phyloP scores from a whole-genome alignment of 2,329 filamentous ascomycete genomes.

The Aspergillus thermomutatus region DNA sequence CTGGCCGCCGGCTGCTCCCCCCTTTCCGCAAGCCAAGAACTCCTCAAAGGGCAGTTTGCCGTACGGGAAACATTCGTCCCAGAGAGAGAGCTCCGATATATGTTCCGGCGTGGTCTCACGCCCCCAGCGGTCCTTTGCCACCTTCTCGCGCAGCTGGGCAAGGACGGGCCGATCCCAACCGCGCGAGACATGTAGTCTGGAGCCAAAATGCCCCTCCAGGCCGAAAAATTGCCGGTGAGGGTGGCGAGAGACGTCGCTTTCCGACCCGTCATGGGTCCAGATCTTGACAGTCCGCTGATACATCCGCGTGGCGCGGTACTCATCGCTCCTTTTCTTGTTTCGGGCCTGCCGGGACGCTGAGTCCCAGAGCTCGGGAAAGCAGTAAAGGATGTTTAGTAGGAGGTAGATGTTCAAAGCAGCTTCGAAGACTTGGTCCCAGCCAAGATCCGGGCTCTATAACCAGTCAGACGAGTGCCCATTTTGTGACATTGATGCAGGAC shows the following conservation, averaged over 20 bases:
- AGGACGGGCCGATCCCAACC: too few relatives aligned
- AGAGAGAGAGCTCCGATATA: too few relatives aligned
- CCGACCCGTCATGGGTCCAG: neutral
- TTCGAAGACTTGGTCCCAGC: conserved; percentile 14
- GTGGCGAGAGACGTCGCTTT: neutral
- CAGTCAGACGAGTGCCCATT: too few relatives aligned
- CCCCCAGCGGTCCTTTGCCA: too few relatives aligned
- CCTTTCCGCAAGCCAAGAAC: too few relatives aligned
- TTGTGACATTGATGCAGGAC: too few relatives aligned
- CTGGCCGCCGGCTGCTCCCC: neutral
- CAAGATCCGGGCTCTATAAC: conserved; percentile 1
- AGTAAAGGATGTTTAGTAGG: conserved; percentile 42
- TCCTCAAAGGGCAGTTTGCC: too few relatives aligned
- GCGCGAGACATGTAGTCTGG: neutral
- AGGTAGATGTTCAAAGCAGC: conserved; percentile 18
- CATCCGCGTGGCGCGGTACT: neutral
- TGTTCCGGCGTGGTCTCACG: too few relatives aligned
- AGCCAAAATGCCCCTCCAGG: neutral
- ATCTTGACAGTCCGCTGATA: neutral
- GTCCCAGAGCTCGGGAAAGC: conserved; percentile 42
- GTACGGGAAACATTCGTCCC: too few relatives aligned
- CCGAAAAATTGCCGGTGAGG: neutral
- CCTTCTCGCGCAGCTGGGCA: too few relatives aligned
- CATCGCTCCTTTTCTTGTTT: too few relatives aligned
- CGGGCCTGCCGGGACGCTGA: neutral